Percentiles rank a stretch among this genome's conserved stretches.
Evolutionary conservation across 169 alveolate species (phyloP).

Genomic region (Eimeria necatrix): DNA sequence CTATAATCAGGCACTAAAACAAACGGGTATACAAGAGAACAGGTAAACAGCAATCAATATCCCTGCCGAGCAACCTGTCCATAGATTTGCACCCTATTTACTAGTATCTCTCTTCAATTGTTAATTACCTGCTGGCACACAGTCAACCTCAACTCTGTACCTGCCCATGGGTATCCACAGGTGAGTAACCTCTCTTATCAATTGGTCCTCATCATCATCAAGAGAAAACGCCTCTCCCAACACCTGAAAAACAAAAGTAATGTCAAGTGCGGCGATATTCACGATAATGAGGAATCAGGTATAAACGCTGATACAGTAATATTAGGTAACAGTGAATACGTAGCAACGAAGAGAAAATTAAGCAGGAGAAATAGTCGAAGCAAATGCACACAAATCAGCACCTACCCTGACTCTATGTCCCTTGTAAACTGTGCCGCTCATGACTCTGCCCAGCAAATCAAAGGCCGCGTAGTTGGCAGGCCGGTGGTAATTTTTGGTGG

Average conservation of each 20-base stretch:
- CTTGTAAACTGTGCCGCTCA: slow-evolving; percentile 97
- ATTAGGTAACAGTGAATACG: neutral
- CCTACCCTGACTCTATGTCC: slow-evolving; percentile 96
- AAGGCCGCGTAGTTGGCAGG: slow-evolving; percentile 93
- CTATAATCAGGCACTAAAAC: neutral
- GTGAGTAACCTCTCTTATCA: slow-evolving; percentile 90
- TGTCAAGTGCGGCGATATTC: neutral
- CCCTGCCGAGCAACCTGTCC: neutral
- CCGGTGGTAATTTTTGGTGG: slow-evolving; percentile 96
- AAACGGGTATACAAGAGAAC: neutral
- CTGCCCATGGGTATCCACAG: slow-evolving; percentile 97
- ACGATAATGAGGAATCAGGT: neutral
- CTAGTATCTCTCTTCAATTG: neutral
- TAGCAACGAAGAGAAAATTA: neutral
- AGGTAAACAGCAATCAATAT: neutral
- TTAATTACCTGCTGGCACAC: slow-evolving; percentile 73
- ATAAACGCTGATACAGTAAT: too few relatives aligned
- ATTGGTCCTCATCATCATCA: slow-evolving; percentile 98
- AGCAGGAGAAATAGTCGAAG: neutral
- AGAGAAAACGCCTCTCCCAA: slow-evolving; percentile 83
- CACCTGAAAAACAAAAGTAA: slow-evolving; percentile 4
- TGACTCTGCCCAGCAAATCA: slow-evolving; percentile 97
- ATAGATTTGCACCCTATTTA: neutral
- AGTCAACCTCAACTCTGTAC: slow-evolving; percentile 92
- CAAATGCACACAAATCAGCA: neutral